Conservation (phyloP, 495 filamentous ascomycete genomes). For the Bombardia bombarda region DNA sequence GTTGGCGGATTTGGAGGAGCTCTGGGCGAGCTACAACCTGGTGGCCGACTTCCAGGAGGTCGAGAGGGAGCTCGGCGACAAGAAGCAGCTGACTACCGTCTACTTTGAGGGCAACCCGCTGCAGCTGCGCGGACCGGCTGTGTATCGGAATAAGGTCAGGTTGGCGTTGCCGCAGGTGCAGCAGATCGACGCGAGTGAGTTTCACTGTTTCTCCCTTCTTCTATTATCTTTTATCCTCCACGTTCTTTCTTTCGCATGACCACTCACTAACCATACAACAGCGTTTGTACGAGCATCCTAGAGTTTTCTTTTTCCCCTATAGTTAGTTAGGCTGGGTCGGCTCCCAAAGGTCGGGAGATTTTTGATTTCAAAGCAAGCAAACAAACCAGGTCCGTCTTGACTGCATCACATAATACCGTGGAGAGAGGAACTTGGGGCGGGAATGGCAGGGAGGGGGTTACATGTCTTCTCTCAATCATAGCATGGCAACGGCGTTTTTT, state of each 20-base stretch:
- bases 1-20: slow-evolving; percentile 68
- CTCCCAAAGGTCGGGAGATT: no score
- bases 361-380: no score
- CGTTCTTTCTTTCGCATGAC: neutral
- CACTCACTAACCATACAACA: slow-evolving; percentile 5
- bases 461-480: neutral
- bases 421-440: no score
- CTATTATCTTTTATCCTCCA: neutral
- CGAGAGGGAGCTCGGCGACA: slow-evolving; percentile 68
- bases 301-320: neutral
- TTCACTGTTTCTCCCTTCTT: neutral
- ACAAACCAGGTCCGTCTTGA: no score
- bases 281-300: slow-evolving; percentile 25
- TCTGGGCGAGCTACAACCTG: slow-evolving; percentile 91
- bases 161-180: slow-evolving; percentile 77
- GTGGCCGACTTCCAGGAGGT: slow-evolving; percentile 74
- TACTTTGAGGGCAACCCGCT: slow-evolving; percentile 97
- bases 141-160: slow-evolving; percentile 90
- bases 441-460: neutral
- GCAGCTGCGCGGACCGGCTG: slow-evolving; percentile 60
- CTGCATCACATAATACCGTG: no score
- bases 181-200: slow-evolving; percentile 98
- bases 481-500: slow-evolving; percentile 4
- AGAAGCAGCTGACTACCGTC: slow-evolving; percentile 76
- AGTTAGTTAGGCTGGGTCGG: no score